Base-by-base conservation (phyloP, 805 yeast genomes). In the Citeromyces matritensis region DNA sequence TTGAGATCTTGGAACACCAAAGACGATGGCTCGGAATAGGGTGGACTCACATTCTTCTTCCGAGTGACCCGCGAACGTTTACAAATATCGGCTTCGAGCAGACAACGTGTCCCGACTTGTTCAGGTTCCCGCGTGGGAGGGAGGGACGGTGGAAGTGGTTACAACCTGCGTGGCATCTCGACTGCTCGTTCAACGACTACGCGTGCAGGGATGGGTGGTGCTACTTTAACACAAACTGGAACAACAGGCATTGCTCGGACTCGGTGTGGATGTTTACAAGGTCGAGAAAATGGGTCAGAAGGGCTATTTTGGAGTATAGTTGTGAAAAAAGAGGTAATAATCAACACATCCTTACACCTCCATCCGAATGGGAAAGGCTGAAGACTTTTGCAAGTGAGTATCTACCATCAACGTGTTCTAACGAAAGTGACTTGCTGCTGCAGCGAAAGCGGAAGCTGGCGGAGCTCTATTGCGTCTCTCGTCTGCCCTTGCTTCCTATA, bases 11-110 rank as follows among this genome's bases (percentile, higher is more conserved):
- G 25, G 75, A 73, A 40, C 66, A 73, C 39, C 73, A 73, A 43
- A 54, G 82, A 40, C 51, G 78, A 30, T 71, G 79, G 77, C 24
- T 72, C 3, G 78, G 74, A 1, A 36, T 72, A 11, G 81, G 79
- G 5, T 73, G 79, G 79, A 48, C 64, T 25, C 56, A 58, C 30
- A 49, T 53, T 11, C 43, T 70, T 24, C 41, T 70, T 4, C 78
- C 79, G 2, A 54, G 58, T 34, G 80, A 73, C 37, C 41, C 78
- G 15, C 42, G 68, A 1, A 51, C 57, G 12, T 73, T 51, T 40
- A 67, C 75, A 27, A 60, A 58, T 35, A 63, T 52, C 17, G 46
- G 56, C 9, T 51, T 52, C 7, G 47, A 44, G 34, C 39, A 48
- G 35, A 41, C 48, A 26, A 30, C 49, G 26, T 34, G 47, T 17